Evolutionary conservation across 2,329 filamentous ascomycete genomes (phyloP).

Genomic region (Pyrenophora seminiperda): DNA sequence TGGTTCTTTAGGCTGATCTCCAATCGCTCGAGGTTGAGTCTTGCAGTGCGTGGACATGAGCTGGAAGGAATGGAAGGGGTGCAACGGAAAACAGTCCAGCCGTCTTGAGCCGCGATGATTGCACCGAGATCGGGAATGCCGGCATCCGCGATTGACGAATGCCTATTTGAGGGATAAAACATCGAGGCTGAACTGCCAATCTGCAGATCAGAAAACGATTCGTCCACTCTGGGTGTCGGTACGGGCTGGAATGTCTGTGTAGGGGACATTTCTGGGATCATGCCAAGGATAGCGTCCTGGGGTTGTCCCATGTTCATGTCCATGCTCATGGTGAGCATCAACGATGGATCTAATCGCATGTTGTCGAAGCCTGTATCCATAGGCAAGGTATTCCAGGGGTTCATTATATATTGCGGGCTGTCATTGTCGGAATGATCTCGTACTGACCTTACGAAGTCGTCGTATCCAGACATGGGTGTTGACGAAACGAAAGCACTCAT

Average conservation of each 20-base stretch:
- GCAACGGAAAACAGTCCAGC: constrained; percentile 60
- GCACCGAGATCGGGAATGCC: constrained; percentile 53
- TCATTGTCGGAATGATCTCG: constrained; percentile 51
- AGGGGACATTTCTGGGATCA: constrained; percentile 53
- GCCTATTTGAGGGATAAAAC: constrained; percentile 49
- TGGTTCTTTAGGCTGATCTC: constrained; percentile 59
- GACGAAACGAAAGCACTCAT: constrained; percentile 50
- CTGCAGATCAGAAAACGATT: constrained; percentile 54
- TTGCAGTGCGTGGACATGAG: constrained; percentile 58
- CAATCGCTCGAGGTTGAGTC: constrained; percentile 57
- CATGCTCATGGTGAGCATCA: constrained; percentile 54
- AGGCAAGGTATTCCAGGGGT: constrained; percentile 54
- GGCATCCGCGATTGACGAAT: constrained; percentile 48
- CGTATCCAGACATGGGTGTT: constrained; percentile 54
- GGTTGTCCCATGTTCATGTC: constrained; percentile 51
- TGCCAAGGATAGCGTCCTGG: constrained; percentile 50
- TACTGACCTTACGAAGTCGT: constrained; percentile 50
- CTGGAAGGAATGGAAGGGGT: constrained; percentile 55
- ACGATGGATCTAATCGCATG: constrained; percentile 53
- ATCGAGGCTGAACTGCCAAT: constrained; percentile 51
- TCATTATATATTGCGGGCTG: constrained; percentile 56
- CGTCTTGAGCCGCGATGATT: constrained; percentile 57
- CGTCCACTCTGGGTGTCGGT: constrained; percentile 55
- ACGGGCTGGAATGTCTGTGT: constrained; percentile 47
- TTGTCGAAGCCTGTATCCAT: constrained; percentile 53